A percentile compares a stretch with the other conserved stretches of the same genome.
phyloP scores from a whole-genome alignment of 2,329 filamentous ascomycete genomes.

The Cyanodermella asteris region DNA sequence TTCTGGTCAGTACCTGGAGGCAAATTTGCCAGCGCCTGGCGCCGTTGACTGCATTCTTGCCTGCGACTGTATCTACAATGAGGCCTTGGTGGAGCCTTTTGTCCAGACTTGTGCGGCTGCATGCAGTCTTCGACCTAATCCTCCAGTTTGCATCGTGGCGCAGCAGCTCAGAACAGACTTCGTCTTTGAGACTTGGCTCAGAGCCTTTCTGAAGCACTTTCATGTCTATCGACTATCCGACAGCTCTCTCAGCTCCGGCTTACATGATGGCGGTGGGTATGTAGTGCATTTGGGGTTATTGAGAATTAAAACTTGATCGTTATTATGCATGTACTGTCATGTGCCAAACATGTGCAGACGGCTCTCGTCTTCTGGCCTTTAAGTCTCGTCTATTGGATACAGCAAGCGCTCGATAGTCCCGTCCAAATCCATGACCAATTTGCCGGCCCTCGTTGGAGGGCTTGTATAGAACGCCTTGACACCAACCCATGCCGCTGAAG shows the following conservation, averaged over 20 bases:
- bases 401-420: too few relatives aligned
- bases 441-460: too few relatives aligned
- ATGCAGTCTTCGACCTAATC: conserved; percentile 32
- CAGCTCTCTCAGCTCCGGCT: conserved; percentile 31
- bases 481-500: too few relatives aligned
- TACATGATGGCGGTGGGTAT: conserved; percentile 50
- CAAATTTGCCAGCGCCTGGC: conserved; percentile 10
- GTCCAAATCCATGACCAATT: too few relatives aligned
- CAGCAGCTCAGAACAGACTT: conserved; percentile 74
- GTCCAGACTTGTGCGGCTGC: conserved; percentile 61
- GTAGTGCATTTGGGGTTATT: conserved; percentile 43
- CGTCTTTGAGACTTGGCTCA: conserved; percentile 67
- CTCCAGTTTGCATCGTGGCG: conserved; percentile 59
- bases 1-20: conserved; percentile 21
- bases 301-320: not conserved
- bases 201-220: conserved; percentile 44
- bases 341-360: too few relatives aligned
- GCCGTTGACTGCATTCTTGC: conserved; percentile 57
- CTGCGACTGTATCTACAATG: conserved; percentile 92
- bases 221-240: conserved; percentile 57
- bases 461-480: too few relatives aligned
- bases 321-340: not conserved
- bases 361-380: too few relatives aligned
- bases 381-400: too few relatives aligned
- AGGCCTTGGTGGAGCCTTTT: conserved; percentile 58